A percentile compares a stretch with the other conserved stretches of the same genome.
Conservation (phyloP, 352 stramenopile genomes). For the Globisporangium viniferum region DNA sequence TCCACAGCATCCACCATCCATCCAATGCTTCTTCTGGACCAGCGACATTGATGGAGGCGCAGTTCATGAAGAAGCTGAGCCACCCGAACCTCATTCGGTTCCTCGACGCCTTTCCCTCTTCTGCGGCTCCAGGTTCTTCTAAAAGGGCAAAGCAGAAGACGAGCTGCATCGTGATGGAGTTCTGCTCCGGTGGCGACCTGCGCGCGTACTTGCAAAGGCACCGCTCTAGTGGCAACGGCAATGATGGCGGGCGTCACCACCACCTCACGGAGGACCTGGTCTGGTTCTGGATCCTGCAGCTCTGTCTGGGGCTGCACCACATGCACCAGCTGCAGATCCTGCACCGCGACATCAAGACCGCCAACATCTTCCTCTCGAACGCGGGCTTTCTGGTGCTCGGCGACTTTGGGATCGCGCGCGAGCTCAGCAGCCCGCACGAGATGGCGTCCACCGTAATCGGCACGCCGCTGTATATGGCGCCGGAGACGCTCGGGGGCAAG, state of each 20-base stretch:
- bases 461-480: slow-evolving; percentile 89
- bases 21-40: not conserved
- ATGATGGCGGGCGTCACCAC: slow-evolving; percentile 3
- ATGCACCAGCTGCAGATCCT: slow-evolving; percentile 82
- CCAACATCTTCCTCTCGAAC: slow-evolving; percentile 82
- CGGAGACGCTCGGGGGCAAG: slow-evolving; percentile 79
- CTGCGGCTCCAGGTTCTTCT: not conserved
- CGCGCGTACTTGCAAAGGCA: slow-evolving; percentile 28
- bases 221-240: not conserved
- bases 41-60: slow-evolving; percentile 35
- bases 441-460: slow-evolving; percentile 81
- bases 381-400: slow-evolving; percentile 78
- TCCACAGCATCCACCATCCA: slow-evolving; percentile 44
- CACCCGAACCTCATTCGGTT: slow-evolving; percentile 93
- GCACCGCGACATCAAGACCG: slow-evolving; percentile 91
- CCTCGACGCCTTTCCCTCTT: slow-evolving; percentile 45
- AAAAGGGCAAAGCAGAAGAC: not conserved
- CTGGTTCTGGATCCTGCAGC: slow-evolving; percentile 90
- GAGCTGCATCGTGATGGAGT: slow-evolving; percentile 91
- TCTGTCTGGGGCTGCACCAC: slow-evolving; percentile 84
- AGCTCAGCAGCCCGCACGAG: slow-evolving; percentile 21
- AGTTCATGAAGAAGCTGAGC: slow-evolving; percentile 77
- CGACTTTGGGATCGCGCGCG: slow-evolving; percentile 84
- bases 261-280: slow-evolving; percentile 73
- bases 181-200: slow-evolving; percentile 83